Base-by-base conservation (phyloP, 2,329 filamentous ascomycete species). In the Talaromyces rugulosus region DNA sequence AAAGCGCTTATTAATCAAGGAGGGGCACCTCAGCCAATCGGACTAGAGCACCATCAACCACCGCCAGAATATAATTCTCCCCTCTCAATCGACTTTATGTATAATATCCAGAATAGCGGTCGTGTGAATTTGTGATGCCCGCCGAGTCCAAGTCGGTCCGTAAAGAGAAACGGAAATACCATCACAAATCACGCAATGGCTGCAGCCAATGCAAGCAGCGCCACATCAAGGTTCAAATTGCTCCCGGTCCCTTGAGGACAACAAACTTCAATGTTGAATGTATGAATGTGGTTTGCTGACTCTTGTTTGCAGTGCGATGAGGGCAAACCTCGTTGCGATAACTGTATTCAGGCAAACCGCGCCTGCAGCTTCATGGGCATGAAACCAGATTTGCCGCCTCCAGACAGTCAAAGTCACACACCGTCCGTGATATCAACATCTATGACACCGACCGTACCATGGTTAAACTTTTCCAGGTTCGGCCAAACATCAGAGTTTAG, bases 181-280 rank as follows among this genome's bases (percentile, higher is more conserved):
- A 65, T 61, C 53, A 58, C 1, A 65, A 65, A 33, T 64, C 62
- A 40, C 60, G 64, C 34, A 58, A 62, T 53, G 64, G 64, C 12
- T 65, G 64, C 34, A 42, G 52, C 28, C 64, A 65, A 51, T 65
- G 64, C 60, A 65, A 65, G 40, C 60, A 56, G 27, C 64, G 64
- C 23, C 64, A 63, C 52, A 62, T 65, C 60, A 65, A 65, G 60
- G 64, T 65, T 11, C 27, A 31, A 16, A 28, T 31, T 53, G 18
- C 6, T n/a, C 36, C 34, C 36, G 4, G 5, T n/a, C 36, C 16
- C 36, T n/a, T 40, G 14, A 16, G 16, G 36, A n/a, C 16, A 7
- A 47, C 2, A 47, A 47, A 3, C 23, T 23, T 23, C 23, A 23
- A 23, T 23, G 23, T 23, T 23, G 23, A 18, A 47, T 27, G n/a